These are phyloP conservation scores for Eucalyptus tenuipes DNA, from an alignment of 345 rosid species.

Conservation along the genomic window DNA sequence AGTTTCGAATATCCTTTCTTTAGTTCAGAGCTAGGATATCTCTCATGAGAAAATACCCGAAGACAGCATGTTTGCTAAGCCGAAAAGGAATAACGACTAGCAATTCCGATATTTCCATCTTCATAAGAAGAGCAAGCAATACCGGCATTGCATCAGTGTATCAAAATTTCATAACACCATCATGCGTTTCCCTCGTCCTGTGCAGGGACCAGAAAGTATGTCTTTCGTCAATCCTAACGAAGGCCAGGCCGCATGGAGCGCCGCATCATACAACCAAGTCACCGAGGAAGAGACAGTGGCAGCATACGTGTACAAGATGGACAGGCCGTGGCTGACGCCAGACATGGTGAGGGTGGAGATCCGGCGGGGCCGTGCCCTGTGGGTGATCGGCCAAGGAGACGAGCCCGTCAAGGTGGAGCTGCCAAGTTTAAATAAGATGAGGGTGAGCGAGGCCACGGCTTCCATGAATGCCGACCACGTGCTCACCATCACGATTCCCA, in stretches of 20 bases:
- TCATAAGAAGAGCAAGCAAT: background rate
- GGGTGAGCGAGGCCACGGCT: background rate
- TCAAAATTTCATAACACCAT: background rate
- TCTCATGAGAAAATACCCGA: background rate
- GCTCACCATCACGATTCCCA: background rate
- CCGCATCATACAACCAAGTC: background rate
- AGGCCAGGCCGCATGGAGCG: background rate
- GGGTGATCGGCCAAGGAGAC: background rate
- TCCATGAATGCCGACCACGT: background rate
- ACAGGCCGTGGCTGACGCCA: background rate
- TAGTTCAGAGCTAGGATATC: too few relatives aligned
- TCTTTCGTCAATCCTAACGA: background rate
- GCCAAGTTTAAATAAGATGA: background rate
- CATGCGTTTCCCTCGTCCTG: background rate
- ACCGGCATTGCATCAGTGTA: background rate
- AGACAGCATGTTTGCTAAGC: background rate
- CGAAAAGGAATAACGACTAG: background rate
- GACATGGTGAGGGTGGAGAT: background rate
- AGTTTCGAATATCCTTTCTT: too few relatives aligned
- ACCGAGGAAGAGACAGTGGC: background rate
- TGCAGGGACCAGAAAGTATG: accelerated
- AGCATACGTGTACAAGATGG: background rate
- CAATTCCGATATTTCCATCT: background rate
- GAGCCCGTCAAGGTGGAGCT: background rate
- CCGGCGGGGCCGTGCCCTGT: background rate